These are phyloP conservation scores for Fragaria ananassa DNA, from an alignment of 306 rosid genomes.

Conservation along the genomic window DNA sequence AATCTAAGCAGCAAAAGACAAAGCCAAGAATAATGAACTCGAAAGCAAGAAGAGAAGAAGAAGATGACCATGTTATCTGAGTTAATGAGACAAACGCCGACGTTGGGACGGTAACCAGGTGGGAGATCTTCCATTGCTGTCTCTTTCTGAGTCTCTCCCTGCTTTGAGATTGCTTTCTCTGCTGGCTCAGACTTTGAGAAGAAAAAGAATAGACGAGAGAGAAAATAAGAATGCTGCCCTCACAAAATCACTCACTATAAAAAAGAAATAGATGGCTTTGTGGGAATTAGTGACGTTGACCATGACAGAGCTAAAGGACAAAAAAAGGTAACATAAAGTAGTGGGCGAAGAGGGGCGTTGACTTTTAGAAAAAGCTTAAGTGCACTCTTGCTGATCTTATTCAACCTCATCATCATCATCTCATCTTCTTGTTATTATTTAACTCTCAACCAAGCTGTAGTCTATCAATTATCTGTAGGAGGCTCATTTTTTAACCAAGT, in stretches of 20 bases:
- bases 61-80: conserved; percentile 60
- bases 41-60: background rate
- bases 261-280: background rate
- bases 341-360: conserved; percentile 53
- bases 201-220: no score
- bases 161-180: background rate
- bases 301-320: conserved; percentile 34
- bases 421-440: background rate
- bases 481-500: background rate
- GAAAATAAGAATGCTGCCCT: background rate
- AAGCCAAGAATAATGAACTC: background rate
- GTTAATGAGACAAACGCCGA: conserved; percentile 94
- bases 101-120: conserved; percentile 94
- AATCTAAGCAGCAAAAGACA: background rate
- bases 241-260: conserved; percentile 7
- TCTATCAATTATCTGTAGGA: background rate
- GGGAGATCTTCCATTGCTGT: conserved; percentile 78
- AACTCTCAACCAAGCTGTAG: no score
- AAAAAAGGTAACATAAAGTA: conserved; percentile 20
- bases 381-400: background rate
- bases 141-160: background rate
- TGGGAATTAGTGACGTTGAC: conserved; percentile 53
- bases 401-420: background rate
- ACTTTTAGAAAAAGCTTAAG: conserved; percentile 34
- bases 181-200: conserved; percentile 1